These are phyloP conservation scores for Cladobotryum mycophilum DNA, from an alignment of 2,329 filamentous ascomycete species.

Conservation along the genomic window DNA sequence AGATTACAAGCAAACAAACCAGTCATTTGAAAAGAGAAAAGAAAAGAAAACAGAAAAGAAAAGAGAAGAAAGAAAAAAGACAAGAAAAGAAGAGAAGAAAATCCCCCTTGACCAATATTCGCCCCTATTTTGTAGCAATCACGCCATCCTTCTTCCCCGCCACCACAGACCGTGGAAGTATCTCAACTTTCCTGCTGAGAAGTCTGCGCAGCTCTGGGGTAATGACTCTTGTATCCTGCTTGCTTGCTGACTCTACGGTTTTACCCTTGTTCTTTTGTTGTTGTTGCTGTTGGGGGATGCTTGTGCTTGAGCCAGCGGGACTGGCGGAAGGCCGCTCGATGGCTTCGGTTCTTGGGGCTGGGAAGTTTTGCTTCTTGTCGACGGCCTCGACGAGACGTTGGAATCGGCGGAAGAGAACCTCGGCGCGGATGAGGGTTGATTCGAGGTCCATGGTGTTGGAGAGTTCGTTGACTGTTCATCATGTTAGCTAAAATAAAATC, in stretches of 20 bases:
- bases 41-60: too few species aligned
- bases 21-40: too few species aligned
- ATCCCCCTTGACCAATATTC: neutral
- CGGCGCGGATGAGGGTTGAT: slow-evolving; percentile 78
- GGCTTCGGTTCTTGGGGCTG: slow-evolving; percentile 37
- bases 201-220: slow-evolving; percentile 51
- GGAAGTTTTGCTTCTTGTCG: slow-evolving; percentile 86
- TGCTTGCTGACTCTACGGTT: slow-evolving; percentile 26
- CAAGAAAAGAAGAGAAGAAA: neutral
- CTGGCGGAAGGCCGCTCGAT: slow-evolving; percentile 10
- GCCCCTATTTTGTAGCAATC: slow-evolving; percentile 20
- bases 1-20: too few species aligned
- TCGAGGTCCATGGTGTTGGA: slow-evolving; percentile 88
- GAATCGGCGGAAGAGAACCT: slow-evolving; percentile 82
- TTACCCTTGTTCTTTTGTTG: slow-evolving; percentile 28
- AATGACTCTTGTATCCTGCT: slow-evolving; percentile 40
- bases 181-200: slow-evolving; percentile 42
- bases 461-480: slow-evolving; percentile 77
- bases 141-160: slow-evolving; percentile 31
- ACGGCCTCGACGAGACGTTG: slow-evolving; percentile 83
- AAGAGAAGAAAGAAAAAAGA: neutral
- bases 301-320: neutral
- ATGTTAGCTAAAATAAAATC: too few species aligned
- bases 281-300: neutral
- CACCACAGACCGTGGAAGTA: slow-evolving; percentile 34